Percentiles rank a stretch among this genome's conserved stretches.
Evolutionary conservation across 2,329 filamentous ascomycete genomes (phyloP).

Genomic region (Dactylellina drechsleri): DNA sequence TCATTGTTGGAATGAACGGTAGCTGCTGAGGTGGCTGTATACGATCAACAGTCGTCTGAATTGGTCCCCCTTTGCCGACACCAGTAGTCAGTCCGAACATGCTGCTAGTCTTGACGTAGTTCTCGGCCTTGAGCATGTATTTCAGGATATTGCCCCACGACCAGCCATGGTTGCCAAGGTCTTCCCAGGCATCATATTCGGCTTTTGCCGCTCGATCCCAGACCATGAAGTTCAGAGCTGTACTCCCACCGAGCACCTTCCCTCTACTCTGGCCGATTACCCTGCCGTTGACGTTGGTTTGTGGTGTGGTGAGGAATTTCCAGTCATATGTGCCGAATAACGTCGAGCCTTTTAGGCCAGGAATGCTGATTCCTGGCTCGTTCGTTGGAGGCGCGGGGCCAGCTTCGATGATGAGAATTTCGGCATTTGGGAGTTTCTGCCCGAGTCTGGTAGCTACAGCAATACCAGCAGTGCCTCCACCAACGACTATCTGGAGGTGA

Average conservation of each 20-base stretch:
- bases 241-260: constrained; percentile 63
- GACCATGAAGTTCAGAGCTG: constrained; percentile 64
- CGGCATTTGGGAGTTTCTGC: constrained; percentile 41
- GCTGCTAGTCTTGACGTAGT: constrained; percentile 47
- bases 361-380: constrained; percentile 50
- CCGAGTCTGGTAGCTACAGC: constrained; percentile 48
- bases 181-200: constrained; percentile 64
- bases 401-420: constrained; percentile 45
- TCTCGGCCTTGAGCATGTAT: constrained; percentile 52
- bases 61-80: constrained; percentile 44
- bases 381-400: constrained; percentile 35
- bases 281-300: constrained; percentile 62
- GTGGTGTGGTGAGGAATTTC: constrained; percentile 62
- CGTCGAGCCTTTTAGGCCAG: constrained; percentile 49
- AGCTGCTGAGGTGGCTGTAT: constrained; percentile 48
- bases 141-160: constrained; percentile 61
- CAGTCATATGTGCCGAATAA: constrained; percentile 59
- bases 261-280: constrained; percentile 59
- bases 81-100: constrained; percentile 43
- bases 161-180: constrained; percentile 64
- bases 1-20: constrained; percentile 49
- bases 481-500: constrained; percentile 36
- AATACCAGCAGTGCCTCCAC: constrained; percentile 52
- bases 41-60: constrained; percentile 46
- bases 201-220: constrained; percentile 64